Evolutionary conservation across 441 rosid species (phyloP).

Genomic region (Flueggea neowawraea): DNA sequence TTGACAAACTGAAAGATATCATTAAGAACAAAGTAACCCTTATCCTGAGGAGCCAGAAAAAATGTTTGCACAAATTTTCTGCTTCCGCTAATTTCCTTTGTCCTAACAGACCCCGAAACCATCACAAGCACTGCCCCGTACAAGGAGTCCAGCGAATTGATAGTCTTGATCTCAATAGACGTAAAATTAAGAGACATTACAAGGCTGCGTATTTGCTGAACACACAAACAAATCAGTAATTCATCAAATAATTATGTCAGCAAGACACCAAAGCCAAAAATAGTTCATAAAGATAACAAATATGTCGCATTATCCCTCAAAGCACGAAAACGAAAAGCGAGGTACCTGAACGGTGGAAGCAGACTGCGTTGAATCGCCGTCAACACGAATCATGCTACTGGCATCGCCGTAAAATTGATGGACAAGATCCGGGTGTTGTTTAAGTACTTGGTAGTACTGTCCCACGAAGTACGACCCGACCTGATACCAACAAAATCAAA

Average conservation of each 20-base stretch:
- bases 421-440: conserved; percentile 78
- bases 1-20: conserved; percentile 77
- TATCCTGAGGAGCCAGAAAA: conserved; percentile 96
- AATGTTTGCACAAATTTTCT: conserved; percentile 86
- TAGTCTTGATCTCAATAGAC: conserved; percentile 80
- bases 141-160: conserved; percentile 80
- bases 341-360: conserved; percentile 71
- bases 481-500: conserved; percentile 30
- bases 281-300: neutral
- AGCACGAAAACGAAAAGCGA: too few relatives aligned
- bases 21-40: conserved; percentile 83
- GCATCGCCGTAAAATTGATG: conserved; percentile 79
- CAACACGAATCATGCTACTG: conserved; percentile 80
- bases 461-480: conserved; percentile 90
- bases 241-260: neutral
- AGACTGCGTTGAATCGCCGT: conserved; percentile 56
- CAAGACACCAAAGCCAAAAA: neutral
- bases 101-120: conserved; percentile 85
- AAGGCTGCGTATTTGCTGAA: conserved; percentile 79
- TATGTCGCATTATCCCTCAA: too few relatives aligned
- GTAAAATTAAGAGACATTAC: conserved; percentile 49
- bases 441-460: conserved; percentile 81
- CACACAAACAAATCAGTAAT: conserved; percentile 4
- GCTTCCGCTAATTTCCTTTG: conserved; percentile 50
- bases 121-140: conserved; percentile 78